Evolutionary conservation across 768 basidiomycete genomes (phyloP), one percentile per base, ranked within the genome.

Genomic region (Termitomyces sp.): DNA sequence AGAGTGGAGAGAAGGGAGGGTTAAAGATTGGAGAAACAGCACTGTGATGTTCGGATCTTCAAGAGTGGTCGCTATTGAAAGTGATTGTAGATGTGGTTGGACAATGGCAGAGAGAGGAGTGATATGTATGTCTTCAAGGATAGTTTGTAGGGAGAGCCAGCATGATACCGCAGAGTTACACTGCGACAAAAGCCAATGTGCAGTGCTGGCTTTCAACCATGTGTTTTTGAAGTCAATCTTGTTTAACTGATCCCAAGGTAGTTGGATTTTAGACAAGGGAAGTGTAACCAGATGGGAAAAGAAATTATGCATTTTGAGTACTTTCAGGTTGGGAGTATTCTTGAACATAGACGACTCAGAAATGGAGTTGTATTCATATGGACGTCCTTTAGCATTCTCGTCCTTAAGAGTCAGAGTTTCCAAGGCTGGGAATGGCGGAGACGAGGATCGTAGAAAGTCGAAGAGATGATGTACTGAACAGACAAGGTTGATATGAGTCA

Each of bases 231-330:
- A 38, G 22, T 22, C 42, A 6, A 60, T 5, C 20, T 55, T 24
- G 7, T 42, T 54, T 33, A 60, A 49, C 28, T 33, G 52, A 7
- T 36, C 20, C 44, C 51, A 60, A 35, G 44, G 59, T 18, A 55
- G 6, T 11, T 9, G 32, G n/a, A 22, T 7, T 24, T 22, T n/a
- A 36, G 52, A 59, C 12, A 55, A 32, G 18, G 35, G 50, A 8
- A 6, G 39, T 24, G 53, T 3, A 7, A 54, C 2, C 16, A 35
- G 20, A 5, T 33, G n/a, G n/a, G n/a, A n/a, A n/a, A n/a, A n/a
- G n/a, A n/a, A 1, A 16, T 36, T 8, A 28, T 20, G 8, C 7
- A 54, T 16, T 8, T 11, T 33, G 33, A 60, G 16, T 15, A 4
- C 15, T 20, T 16, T 9, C n/a, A 60, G 15, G 20, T 54, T 46